Conservation (phyloP, 1,139 yeast species). For the Candida sanyaensis region DNA sequence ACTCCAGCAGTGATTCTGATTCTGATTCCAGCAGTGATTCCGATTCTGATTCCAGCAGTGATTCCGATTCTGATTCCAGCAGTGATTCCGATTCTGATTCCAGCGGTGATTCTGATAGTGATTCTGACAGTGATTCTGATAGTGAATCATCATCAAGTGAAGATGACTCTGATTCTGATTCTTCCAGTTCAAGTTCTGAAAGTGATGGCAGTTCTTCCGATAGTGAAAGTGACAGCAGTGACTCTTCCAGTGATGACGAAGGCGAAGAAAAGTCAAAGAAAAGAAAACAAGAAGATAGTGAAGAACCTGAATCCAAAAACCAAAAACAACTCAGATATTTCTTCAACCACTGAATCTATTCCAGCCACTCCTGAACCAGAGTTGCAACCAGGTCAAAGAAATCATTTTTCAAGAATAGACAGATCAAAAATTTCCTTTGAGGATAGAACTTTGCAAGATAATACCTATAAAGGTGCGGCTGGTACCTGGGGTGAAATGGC, state of each 20-base stretch:
- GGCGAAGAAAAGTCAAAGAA: conserved; percentile 15
- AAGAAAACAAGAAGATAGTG: conserved; percentile 19
- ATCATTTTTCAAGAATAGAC: conserved; percentile 93
- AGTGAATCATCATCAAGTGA: conserved; percentile 16
- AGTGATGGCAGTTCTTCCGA: conserved; percentile 5
- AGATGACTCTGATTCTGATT: conserved; percentile 15
- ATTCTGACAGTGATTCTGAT: conserved; percentile 17
- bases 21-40: conserved; percentile 15
- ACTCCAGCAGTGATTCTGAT: conserved; percentile 18
- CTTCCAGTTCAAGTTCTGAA: conserved; percentile 9
- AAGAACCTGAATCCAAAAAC: conserved; percentile 28
- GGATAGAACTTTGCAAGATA: conserved; percentile 67
- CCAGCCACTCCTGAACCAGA: conserved; percentile 38
- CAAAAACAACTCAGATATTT: conserved; percentile 25
- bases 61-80: conserved; percentile 15
- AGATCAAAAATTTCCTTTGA: conserved; percentile 74
- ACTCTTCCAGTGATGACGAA: conserved; percentile 16
- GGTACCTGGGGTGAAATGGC: conserved; percentile 99
- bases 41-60: conserved; percentile 13
- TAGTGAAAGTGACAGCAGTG: conserved; percentile 1
- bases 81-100: too few relatives aligned
- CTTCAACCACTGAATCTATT: conserved; percentile 30
- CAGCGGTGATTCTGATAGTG: too few relatives aligned
- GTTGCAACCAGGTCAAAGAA: conserved; percentile 68
- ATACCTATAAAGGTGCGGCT: conserved; percentile 96